These are phyloP conservation scores for Staphylotrichum longicolle DNA, from an alignment of 495 filamentous ascomycete genomes.

Conservation along the genomic window DNA sequence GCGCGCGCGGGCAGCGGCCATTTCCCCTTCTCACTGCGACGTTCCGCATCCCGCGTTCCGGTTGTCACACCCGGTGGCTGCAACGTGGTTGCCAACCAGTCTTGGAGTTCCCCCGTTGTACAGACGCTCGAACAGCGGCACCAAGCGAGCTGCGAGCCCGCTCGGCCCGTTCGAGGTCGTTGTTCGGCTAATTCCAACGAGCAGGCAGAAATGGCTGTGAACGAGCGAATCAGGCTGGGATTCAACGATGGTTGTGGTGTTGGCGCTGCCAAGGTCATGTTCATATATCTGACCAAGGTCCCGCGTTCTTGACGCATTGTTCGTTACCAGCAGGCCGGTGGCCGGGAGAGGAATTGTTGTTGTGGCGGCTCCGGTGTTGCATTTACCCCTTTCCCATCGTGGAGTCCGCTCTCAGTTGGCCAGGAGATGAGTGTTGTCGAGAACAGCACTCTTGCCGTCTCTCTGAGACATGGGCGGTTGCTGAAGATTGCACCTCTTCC, in stretches of 20 bases:
- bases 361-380: neutral
- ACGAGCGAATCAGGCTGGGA: neutral
- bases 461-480: neutral
- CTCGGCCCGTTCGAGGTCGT: neutral
- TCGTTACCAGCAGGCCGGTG: neutral
- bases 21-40: too few relatives aligned
- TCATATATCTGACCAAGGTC: constrained; percentile 4
- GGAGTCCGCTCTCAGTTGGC: neutral
- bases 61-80: too few relatives aligned
- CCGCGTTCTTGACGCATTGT: neutral
- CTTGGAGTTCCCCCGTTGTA: neutral
- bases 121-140: neutral
- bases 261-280: neutral
- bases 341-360: too few relatives aligned
- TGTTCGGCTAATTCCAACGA: neutral
- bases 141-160: neutral
- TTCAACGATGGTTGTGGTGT: neutral
- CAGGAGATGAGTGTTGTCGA: too few relatives aligned
- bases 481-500: neutral
- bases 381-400: neutral
- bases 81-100: neutral
- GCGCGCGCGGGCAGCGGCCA: too few relatives aligned
- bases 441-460: neutral
- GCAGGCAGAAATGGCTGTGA: neutral
- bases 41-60: too few relatives aligned